Conservation (phyloP, 2,329 filamentous ascomycete genomes). For the Lecanicillium sp. region DNA sequence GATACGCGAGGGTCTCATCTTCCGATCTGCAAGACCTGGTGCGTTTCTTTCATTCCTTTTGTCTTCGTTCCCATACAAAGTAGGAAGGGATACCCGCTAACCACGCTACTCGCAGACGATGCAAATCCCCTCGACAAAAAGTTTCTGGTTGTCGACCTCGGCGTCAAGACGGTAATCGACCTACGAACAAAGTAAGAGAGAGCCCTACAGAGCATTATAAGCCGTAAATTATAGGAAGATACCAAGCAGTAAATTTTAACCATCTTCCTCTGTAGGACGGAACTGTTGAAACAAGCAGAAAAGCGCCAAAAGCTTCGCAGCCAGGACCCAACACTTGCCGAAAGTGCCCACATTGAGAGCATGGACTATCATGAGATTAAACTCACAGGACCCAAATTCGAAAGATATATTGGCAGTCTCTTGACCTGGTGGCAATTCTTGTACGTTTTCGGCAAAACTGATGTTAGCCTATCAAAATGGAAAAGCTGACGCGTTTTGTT, state of each 20-base stretch:
- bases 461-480: neutral
- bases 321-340: conserved; percentile 37
- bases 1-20: conserved; percentile 56
- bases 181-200: conserved; percentile 67
- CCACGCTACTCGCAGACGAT: conserved; percentile 44
- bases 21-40: conserved; percentile 58
- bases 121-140: conserved; percentile 58
- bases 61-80: neutral
- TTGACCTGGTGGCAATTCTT: conserved; percentile 59
- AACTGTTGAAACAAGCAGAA: conserved; percentile 59
- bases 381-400: conserved; percentile 65
- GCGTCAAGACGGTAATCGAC: conserved; percentile 68
- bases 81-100: conserved; percentile 1
- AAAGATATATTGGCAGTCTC: conserved; percentile 57
- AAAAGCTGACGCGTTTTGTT: no score
- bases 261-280: conserved; percentile 43
- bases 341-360: conserved; percentile 54
- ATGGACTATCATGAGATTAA: conserved; percentile 59
- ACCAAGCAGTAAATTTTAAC: neutral
- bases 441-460: conserved; percentile 27
- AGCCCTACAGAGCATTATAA: no score
- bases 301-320: conserved; percentile 42
- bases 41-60: conserved; percentile 9
- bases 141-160: conserved; percentile 48
- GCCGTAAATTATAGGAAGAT: no score